phyloP scores from a whole-genome alignment of 148 eudicot species.

The Vaccinium macrocarpon region DNA sequence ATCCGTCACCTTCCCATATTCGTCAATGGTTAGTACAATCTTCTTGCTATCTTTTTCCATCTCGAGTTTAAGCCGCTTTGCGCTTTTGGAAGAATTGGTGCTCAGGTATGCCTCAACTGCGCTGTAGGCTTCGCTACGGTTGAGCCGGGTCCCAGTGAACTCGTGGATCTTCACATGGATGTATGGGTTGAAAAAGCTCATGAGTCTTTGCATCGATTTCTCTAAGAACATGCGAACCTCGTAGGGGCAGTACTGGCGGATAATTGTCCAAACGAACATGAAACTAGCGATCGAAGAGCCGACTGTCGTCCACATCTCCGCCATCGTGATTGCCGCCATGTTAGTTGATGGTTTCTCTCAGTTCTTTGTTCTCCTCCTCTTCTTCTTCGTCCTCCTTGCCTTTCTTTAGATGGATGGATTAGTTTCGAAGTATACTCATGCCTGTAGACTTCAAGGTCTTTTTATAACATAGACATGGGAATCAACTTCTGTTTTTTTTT shows the following conservation, averaged over 20 bases:
- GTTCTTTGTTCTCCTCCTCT: background rate
- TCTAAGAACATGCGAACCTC: conserved; percentile 30
- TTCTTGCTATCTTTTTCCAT: conserved; percentile 27
- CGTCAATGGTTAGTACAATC: conserved; percentile 38
- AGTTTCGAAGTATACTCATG: background rate
- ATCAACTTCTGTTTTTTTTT: background rate
- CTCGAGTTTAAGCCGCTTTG: conserved; percentile 48
- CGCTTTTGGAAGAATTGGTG: conserved; percentile 25
- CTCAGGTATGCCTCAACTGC: conserved; percentile 43
- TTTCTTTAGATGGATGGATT: background rate
- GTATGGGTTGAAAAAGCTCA: conserved; percentile 33
- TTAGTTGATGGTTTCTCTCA: background rate
- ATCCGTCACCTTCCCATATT: conserved; percentile 41
- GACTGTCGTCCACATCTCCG: conserved; percentile 28
- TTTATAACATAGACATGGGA: background rate
- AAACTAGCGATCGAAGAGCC: conserved; percentile 41
- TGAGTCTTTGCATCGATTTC: conserved; percentile 17
- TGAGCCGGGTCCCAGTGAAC: conserved; percentile 25
- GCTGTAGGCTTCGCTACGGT: conserved; percentile 34
- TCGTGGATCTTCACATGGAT: conserved; percentile 39
- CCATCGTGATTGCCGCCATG: conserved; percentile 21
- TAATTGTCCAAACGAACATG: conserved; percentile 48
- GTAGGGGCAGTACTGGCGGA: conserved; percentile 40
- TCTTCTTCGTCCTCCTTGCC: background rate
- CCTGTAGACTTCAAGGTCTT: background rate